Percentiles rank a stretch among this genome's conserved stretches.
Evolutionary conservation across 805 yeast genomes (phyloP).

Genomic region (Lipomyces kockii): DNA sequence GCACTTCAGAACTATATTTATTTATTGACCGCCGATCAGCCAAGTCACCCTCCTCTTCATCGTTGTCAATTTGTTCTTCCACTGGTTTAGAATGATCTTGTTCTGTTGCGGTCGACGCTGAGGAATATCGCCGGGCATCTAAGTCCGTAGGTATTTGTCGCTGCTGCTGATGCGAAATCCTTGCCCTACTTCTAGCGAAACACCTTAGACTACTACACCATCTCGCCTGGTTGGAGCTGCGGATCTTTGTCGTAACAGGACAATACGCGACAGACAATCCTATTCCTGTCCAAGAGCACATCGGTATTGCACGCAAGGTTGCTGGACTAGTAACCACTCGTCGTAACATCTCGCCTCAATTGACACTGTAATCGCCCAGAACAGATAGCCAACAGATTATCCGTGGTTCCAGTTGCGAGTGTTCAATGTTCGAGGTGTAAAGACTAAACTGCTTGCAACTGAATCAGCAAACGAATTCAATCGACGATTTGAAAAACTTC

Average conservation of each 20-base stretch:
- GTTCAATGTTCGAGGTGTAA: neutral
- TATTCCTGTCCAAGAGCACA: neutral
- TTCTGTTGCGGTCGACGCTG: constrained; percentile 1
- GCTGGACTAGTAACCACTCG: neutral
- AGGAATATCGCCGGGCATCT: neutral
- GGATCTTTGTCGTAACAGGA: neutral
- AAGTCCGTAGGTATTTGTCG: neutral
- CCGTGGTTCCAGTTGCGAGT: neutral
- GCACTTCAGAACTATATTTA: neutral
- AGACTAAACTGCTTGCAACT: neutral
- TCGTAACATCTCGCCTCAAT: neutral
- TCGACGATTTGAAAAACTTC: neutral
- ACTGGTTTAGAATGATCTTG: neutral
- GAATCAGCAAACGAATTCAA: neutral
- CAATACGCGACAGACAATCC: neutral
- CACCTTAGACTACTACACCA: neutral
- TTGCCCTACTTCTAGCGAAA: neutral
- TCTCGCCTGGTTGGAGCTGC: neutral
- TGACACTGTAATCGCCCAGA: neutral
- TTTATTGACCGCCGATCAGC: neutral
- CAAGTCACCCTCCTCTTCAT: neutral
- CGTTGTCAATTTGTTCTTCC: neutral
- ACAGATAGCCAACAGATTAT: neutral
- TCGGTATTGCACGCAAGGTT: neutral
- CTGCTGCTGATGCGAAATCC: neutral